These are phyloP conservation scores for Aspergillus hortae DNA, from an alignment of 2,329 filamentous ascomycete species.

Conservation along the genomic window DNA sequence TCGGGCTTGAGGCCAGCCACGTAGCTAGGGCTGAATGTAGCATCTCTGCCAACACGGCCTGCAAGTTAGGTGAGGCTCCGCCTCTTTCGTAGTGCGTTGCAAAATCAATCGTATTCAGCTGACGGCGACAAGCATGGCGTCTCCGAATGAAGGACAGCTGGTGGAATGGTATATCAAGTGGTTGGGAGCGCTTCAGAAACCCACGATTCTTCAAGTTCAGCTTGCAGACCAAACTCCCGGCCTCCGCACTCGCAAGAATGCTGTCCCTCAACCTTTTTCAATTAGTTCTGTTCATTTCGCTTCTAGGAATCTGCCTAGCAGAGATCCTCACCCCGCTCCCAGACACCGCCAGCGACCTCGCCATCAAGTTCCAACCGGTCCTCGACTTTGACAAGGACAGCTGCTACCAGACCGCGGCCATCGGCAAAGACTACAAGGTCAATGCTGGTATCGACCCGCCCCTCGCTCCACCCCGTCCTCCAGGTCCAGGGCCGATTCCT, in stretches of 20 bases:
- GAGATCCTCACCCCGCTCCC: neutral
- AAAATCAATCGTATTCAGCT: neutral
- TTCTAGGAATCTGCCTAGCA: neutral
- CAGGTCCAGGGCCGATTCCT: neutral
- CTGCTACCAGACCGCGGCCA: conserved; percentile 7
- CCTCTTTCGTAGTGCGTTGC: neutral
- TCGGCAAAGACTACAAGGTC: conserved; percentile 1
- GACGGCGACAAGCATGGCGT: neutral
- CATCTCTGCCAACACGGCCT: neutral
- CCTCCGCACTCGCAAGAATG: neutral
- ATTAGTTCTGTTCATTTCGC: neutral
- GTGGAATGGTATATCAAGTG: neutral
- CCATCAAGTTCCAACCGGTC: conserved; percentile 6
- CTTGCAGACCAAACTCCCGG: neutral
- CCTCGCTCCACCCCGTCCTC: neutral
- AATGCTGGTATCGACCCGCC: neutral
- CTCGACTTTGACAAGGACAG: conserved; percentile 7
- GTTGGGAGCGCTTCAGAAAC: neutral
- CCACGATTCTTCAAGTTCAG: neutral
- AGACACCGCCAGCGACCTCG: conserved; percentile 1
- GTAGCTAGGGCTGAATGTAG: neutral
- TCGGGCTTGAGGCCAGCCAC: neutral
- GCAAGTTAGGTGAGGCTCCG: neutral
- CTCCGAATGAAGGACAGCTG: neutral
- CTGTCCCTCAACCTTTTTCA: neutral